Conservation (phyloP, 2,329 filamentous ascomycete species). For the Clarireedia paspali region DNA sequence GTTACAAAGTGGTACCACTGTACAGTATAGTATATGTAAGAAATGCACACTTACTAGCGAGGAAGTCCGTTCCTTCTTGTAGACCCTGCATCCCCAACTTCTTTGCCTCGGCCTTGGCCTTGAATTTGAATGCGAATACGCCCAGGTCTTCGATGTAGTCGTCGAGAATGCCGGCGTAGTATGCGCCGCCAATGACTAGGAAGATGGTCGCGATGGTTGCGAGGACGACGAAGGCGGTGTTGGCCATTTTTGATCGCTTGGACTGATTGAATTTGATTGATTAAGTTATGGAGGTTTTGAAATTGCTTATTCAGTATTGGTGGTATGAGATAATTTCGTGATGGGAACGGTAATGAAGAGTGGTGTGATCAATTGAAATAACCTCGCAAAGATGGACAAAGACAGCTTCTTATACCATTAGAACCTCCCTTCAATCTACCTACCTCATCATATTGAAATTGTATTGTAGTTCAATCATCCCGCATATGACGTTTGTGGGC, state of each 20-base stretch:
- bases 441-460: background rate
- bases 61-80: conserved; percentile 34
- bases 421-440: background rate
- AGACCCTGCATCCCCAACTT: conserved; percentile 33
- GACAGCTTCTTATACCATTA: background rate
- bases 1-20: background rate
- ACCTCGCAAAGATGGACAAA: too few relatives aligned
- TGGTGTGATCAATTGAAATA: too few relatives aligned
- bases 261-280: too few relatives aligned
- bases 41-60: conserved; percentile 26
- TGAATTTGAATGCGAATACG: conserved; percentile 33
- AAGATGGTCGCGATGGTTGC: conserved; percentile 27
- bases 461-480: background rate
- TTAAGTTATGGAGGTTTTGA: too few relatives aligned
- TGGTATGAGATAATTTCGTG: too few relatives aligned
- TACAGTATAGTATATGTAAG: background rate
- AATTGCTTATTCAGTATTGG: too few relatives aligned
- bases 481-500: conserved; percentile 2
- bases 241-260: background rate
- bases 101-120: conserved; percentile 35
- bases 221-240: conserved; percentile 25
- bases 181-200: conserved; percentile 29
- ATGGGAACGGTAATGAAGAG: too few relatives aligned
- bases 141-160: conserved; percentile 33
- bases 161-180: conserved; percentile 33